Conservation (phyloP, 2,329 filamentous ascomycete species). For the Stachybotrys chlorohalonatus region DNA sequence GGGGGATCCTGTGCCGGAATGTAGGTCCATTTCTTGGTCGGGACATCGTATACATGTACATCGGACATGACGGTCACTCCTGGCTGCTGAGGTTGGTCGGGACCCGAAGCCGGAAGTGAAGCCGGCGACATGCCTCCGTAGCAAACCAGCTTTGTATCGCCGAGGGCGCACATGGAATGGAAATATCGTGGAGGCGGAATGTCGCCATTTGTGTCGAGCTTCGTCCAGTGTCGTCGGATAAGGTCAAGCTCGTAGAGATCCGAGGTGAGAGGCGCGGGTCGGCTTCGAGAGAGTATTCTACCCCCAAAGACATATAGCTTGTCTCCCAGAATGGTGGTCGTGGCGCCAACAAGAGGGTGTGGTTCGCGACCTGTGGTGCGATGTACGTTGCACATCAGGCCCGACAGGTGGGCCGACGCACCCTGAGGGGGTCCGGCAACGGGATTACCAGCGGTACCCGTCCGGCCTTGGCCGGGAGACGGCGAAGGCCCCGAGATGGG, state of each 20-base stretch:
- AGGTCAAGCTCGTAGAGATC: slow-evolving; percentile 92
- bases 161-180: slow-evolving; percentile 87
- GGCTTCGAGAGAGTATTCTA: slow-evolving; percentile 72
- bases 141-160: slow-evolving; percentile 93
- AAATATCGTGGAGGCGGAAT: slow-evolving; percentile 90
- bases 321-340: slow-evolving; percentile 89
- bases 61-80: slow-evolving; percentile 98
- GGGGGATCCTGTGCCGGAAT: slow-evolving; percentile 74
- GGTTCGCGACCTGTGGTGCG: slow-evolving; percentile 88
- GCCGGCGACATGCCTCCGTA: slow-evolving; percentile 97
- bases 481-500: slow-evolving; percentile 50
- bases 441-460: slow-evolving; percentile 6
- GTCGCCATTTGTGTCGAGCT: slow-evolving; percentile 75
- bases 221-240: slow-evolving; percentile 86
- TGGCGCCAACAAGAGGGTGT: slow-evolving; percentile 84
- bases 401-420: slow-evolving; percentile 51
- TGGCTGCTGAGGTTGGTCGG: slow-evolving; percentile 50
- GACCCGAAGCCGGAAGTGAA: slow-evolving; percentile 35
- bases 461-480: slow-evolving; percentile 28
- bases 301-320: slow-evolving; percentile 97
- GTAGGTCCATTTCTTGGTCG: slow-evolving; percentile 74
- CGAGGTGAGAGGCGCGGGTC: slow-evolving; percentile 71
- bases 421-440: slow-evolving; percentile 35
- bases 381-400: slow-evolving; percentile 63
- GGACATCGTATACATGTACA: slow-evolving; percentile 88